Conservation (phyloP, 2,329 filamentous ascomycete genomes). For the Teratosphaeria pseudoeucalypti region DNA sequence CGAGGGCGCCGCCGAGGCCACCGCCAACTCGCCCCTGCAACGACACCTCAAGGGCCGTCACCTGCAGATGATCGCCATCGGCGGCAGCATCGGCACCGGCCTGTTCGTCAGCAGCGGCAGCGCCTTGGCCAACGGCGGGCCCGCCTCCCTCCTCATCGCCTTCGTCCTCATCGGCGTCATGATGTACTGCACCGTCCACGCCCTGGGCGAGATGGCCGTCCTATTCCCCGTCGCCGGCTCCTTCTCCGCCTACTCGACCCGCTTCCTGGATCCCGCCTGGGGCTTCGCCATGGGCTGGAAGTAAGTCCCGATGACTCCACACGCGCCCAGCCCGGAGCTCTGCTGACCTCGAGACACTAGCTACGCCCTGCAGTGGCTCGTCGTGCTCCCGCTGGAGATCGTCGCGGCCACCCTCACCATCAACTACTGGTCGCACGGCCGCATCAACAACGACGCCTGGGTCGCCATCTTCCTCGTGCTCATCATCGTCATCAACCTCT, state of each 20-base stretch:
- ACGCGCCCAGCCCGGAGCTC: background rate
- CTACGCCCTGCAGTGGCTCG: conserved; percentile 16
- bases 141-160: conserved; percentile 67
- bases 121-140: conserved; percentile 53
- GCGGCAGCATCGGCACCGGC: conserved; percentile 65
- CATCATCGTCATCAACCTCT: conserved; percentile 75
- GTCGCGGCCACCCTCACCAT: conserved; percentile 19
- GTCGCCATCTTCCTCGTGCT: conserved; percentile 69
- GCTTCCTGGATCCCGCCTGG: conserved; percentile 75
- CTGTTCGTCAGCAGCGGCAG: conserved; percentile 34
- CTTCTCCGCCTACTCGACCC: conserved; percentile 83
- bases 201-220: conserved; percentile 83
- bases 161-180: conserved; percentile 53
- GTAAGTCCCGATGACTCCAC: conserved; percentile 4
- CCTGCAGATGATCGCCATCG: conserved; percentile 94
- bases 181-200: conserved; percentile 87
- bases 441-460: conserved; percentile 60
- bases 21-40: conserved; percentile 63
- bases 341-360: background rate
- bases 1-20: conserved; percentile 50
- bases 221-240: conserved; percentile 84
- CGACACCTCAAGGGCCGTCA: conserved; percentile 66
- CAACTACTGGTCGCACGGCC: conserved; percentile 13
- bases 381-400: conserved; percentile 18
- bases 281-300: conserved; percentile 20